Evolutionary conservation across 805 yeast species (phyloP), one percentile per base, ranked within the genome.

Genomic region (Osmozyma mogii): DNA sequence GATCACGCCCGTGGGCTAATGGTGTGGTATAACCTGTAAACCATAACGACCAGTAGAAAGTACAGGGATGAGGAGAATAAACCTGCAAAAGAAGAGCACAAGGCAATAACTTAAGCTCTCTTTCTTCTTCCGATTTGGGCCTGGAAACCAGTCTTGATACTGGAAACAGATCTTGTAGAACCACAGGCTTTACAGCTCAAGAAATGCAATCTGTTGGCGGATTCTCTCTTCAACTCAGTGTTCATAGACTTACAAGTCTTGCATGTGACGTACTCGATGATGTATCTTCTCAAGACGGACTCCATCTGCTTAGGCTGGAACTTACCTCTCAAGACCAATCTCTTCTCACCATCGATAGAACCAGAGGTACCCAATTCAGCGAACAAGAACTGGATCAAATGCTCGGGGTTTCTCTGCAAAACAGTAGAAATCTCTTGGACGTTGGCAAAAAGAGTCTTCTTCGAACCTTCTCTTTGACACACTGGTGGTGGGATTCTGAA

Each of bases 331-430:
- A 92, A 89, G 41, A 92, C 87, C 58, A 92, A 75, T 63, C 98
- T 81, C 70, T 87, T 84, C 61, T 84, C 89, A 58, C 97, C 98
- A 64, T 92, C 99, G 37, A 92, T 89, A 33, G 96, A 88, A 54
- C 99, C 99, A 2, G 97, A 85, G 13, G 99, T 92, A 78, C 99
- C 99, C 73, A 92, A 72, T 68, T 92, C 99, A 1, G 97, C 96
- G 64, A 92, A 92, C 61, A 92, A 65, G 63, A 82, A 92, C 67
- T 87, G 96, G 59, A 92, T 92, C 43, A 92, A 78, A 65, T 92
- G 98, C 53, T 92, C 98, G 45, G 95, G 92, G 31, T 87, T 83
- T 68, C 99, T 79, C 62, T 92, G 96, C 68, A 92, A 72, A 34
- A 87, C 92, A 45, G 84, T 84, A 40, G 95, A 75, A 47, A 92